Conservation (phyloP, 306 rosid genomes). For the Vigna trinervia region DNA sequence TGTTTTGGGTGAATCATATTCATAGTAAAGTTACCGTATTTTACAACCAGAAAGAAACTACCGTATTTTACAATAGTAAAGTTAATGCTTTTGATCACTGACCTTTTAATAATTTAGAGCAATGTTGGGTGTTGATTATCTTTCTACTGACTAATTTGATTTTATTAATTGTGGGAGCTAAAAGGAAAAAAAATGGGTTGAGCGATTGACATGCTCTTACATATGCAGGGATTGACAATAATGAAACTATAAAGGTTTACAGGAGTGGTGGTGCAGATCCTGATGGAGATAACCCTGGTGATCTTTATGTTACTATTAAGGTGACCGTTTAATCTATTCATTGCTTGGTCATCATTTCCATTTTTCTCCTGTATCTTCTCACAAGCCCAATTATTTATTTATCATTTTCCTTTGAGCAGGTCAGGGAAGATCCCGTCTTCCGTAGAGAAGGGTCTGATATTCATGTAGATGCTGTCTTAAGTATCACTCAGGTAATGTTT, state of each 20-base stretch:
- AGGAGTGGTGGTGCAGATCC: constrained; percentile 95
- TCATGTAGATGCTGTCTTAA: constrained; percentile 84
- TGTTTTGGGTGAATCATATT: constrained; percentile 1
- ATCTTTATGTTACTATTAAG: constrained; percentile 79
- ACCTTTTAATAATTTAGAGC: constrained; percentile 1
- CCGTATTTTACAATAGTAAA: background rate
- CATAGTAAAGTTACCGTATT: background rate
- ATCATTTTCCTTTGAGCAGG: constrained; percentile 51
- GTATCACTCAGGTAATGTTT: constrained; percentile 79
- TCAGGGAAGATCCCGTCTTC: constrained; percentile 91
- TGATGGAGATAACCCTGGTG: constrained; percentile 86
- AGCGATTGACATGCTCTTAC: constrained; percentile 25
- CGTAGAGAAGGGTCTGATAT: constrained; percentile 90
- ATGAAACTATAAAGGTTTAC: constrained; percentile 68
- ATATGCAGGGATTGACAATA: constrained; percentile 79
- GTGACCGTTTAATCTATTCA: constrained; percentile 42
- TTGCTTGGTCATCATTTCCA: constrained; percentile 7
- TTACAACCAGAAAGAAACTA: background rate
- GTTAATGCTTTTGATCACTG: background rate
- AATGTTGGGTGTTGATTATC: background rate
- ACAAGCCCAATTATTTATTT: background rate
- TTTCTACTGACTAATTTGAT: constrained; percentile 16
- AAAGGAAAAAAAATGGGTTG: constrained; percentile 18
- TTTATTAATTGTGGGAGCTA: background rate
- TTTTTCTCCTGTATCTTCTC: background rate